Evolutionary conservation across 139 green algal genomes (phyloP).

Genomic region (Tetradesmus lagerheimii): DNA sequence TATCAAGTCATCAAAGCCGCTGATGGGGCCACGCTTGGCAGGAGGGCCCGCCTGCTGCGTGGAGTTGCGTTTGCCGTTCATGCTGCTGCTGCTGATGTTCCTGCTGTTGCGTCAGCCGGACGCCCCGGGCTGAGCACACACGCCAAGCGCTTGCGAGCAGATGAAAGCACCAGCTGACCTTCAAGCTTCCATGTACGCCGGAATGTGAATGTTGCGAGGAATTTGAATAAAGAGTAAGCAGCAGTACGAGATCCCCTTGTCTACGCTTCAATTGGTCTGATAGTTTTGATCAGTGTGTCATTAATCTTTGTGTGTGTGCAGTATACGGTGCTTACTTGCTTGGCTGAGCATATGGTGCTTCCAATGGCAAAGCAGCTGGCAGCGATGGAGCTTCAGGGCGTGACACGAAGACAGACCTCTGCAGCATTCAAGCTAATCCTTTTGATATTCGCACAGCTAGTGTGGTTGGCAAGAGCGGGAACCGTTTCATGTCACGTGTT

Average conservation of each 20-base stretch:
- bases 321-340: too few species aligned
- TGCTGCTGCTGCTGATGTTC: constrained; percentile 11
- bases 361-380: too few species aligned
- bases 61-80: constrained; percentile 29
- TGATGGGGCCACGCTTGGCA: constrained; percentile 30
- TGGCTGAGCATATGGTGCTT: too few species aligned
- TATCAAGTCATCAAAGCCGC: constrained; percentile 47
- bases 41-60: constrained; percentile 26
- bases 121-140: neutral
- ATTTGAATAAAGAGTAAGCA: neutral
- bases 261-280: too few species aligned
- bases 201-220: neutral
- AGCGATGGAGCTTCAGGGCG: too few species aligned
- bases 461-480: too few species aligned
- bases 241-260: neutral
- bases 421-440: too few species aligned
- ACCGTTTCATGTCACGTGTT: too few species aligned
- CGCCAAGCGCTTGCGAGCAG: neutral
- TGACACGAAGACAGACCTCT: too few species aligned
- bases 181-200: neutral
- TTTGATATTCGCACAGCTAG: too few species aligned
- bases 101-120: neutral
- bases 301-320: too few species aligned
- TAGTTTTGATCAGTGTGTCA: too few species aligned
- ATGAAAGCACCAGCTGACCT: neutral